Base-by-base conservation (phyloP, 2,329 filamentous ascomycete genomes). In the Neoascochyta sp. region DNA sequence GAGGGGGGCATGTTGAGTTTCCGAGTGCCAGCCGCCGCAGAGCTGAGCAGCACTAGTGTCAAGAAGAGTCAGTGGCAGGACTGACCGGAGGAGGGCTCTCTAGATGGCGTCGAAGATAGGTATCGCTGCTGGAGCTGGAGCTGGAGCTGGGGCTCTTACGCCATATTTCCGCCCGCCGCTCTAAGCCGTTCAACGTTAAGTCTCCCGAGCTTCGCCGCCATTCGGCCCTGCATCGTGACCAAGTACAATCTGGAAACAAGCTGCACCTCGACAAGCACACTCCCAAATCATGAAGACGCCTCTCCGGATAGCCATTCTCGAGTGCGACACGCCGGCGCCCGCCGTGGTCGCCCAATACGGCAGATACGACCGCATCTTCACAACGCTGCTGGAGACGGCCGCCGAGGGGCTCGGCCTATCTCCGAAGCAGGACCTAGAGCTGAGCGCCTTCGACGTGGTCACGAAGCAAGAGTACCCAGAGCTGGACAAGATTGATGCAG, bases 231-330 rank as follows among this genome's bases (percentile, higher is more conserved):
- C 12, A 18, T 19, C 27, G 21, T 9, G n/a, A 27, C 19, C 31
- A 38, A 29, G 22, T 16, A 26, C 39, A 24, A 24, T 21, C 15
- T 28, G 16, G 24, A 19, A 10, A 16, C 12, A 7, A 16, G 13
- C 16, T 19, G 11, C 11, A 24, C n/a, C 18, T 11, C 15, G 18
- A n/a, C 13, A 18, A 10, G 29, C 5, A 16, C 24, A 26, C 16
- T 9, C 29, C 10, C 12, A 14, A 14, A 35, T 15, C 11, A 64
- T 65, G 59, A 62, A 58, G 39, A 52, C 57, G 5, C 57, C 62
- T 16, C 67, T 90, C 46, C 82, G 85, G 33, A 82, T 95, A 63
- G 88, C 89, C 25, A 75, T 96, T 48, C 80, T 96, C 47, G 86
- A 95, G 71, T 83, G 85, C 69, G 90, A 95, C 65, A 84, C 77